Evolutionary conservation across 768 basidiomycete species (phyloP), one percentile per base, ranked within the genome.

Genomic region (Tremella fuciformis): DNA sequence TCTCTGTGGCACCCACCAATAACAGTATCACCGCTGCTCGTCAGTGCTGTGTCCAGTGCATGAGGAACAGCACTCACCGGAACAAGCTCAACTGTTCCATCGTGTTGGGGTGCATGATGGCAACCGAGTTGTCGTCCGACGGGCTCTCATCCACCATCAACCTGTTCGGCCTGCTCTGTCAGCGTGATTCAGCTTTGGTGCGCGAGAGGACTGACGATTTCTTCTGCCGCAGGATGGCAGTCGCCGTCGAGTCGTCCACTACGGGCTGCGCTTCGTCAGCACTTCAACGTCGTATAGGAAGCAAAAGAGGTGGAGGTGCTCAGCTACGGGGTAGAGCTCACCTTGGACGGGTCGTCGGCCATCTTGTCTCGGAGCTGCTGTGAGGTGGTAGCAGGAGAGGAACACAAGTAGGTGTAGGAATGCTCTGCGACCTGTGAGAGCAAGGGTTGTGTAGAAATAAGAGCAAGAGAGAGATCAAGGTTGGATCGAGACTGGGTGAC

Each of bases 101-200:
- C 38, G 94, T 99, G 40, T 86, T 86, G 49, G 96, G 93, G 81
- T 94, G 91, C 39, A 97, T 82, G 24, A 91, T 94, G 57, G 92
- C 94, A 67, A 97, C 94, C 88, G 91, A 94, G 82, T 98, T 99
- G 76, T 99, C 96, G 78, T 99, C 96, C 37, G 87, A 82, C 15
- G 86, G 83, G 37, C 91, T 85, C 75, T 99, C 96, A 73, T 98
- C 94, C 65, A 97, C 93, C 73, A 98, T 89, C 63, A 99, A 84
- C 76, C 94, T 91, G 82, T 97, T 96, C 29, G 96, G 94, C 21
- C 93, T 98, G 70, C 3, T 60, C 64, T 8, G 18, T n/a, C 6
- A 21, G 48, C 19, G 53, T 16, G 52, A 46, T 15, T n/a, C n/a
- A 46, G 15, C 7, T 6, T 18, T n/a, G 42, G 4, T 38, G 6